Conservation (phyloP, 2,329 filamentous ascomycete species). For the Dactylellina drechsleri region DNA sequence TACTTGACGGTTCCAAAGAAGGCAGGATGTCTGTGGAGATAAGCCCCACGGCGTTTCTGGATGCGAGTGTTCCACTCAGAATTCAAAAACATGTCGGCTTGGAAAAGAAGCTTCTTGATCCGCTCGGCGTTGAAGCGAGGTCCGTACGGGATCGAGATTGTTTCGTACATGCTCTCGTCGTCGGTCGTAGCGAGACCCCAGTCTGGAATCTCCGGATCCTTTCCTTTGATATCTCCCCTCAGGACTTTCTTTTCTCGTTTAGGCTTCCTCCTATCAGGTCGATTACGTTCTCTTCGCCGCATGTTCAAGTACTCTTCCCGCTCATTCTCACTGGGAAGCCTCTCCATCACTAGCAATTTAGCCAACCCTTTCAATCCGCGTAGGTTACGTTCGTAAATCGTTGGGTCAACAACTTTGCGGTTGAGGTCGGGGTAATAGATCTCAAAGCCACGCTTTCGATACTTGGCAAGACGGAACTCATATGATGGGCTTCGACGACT, state of each 20-base stretch:
- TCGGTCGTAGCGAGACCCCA: constrained; percentile 70
- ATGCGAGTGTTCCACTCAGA: constrained; percentile 78
- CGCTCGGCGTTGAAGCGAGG: constrained; percentile 69
- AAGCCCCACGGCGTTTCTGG: constrained; percentile 67
- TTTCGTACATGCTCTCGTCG: constrained; percentile 82
- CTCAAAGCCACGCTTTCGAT: constrained; percentile 84
- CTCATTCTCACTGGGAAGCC: constrained; percentile 74
- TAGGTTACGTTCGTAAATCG: constrained; percentile 85
- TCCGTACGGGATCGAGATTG: constrained; percentile 74
- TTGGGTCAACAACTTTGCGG: constrained; percentile 78
- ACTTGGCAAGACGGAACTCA: constrained; percentile 86
- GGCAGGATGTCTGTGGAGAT: constrained; percentile 79
- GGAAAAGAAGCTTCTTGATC: constrained; percentile 84
- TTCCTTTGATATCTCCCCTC: constrained; percentile 74
- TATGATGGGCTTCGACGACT: constrained; percentile 87
- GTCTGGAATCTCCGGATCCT: constrained; percentile 77
- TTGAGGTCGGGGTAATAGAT: constrained; percentile 81
- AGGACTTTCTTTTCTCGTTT: constrained; percentile 60
- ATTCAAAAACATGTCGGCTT: constrained; percentile 85
- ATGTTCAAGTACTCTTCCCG: constrained; percentile 77
- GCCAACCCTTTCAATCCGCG: constrained; percentile 78
- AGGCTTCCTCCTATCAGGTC: constrained; percentile 65
- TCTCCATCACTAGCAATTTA: constrained; percentile 80
- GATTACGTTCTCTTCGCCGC: constrained; percentile 76
- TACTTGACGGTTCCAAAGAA: constrained; percentile 82